A percentile compares a stretch with the other conserved stretches of the same genome.
Conservation (phyloP, 441 rosid genomes). For the Macaranga tanarius region DNA sequence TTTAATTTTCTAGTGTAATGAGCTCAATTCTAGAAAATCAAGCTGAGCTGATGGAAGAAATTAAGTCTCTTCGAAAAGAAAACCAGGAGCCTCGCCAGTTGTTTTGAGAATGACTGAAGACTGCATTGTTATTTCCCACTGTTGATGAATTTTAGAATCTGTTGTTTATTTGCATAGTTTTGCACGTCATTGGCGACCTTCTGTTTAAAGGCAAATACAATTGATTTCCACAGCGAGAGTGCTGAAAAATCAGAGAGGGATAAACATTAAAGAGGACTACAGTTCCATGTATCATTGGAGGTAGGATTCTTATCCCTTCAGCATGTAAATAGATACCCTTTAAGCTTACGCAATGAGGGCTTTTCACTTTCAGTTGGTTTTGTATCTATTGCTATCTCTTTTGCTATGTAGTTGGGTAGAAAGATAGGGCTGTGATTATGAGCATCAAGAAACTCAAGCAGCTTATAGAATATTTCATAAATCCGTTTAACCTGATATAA, state of each 20-base stretch:
- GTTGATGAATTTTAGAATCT: constrained; percentile 13
- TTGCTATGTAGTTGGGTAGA: not conserved
- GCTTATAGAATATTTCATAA: too few relatives aligned
- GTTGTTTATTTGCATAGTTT: not conserved
- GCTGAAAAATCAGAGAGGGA: not conserved
- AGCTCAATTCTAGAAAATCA: constrained; percentile 76
- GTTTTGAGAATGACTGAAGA: constrained; percentile 43
- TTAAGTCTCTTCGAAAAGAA: constrained; percentile 70
- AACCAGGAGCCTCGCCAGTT: constrained; percentile 74
- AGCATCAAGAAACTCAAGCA: too few relatives aligned
- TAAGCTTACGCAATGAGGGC: not conserved
- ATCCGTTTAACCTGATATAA: too few relatives aligned
- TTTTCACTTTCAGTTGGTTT: not conserved
- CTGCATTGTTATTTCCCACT: constrained; percentile 16
- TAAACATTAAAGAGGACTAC: not conserved
- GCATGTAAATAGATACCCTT: constrained; percentile 8
- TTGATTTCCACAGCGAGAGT: not conserved
- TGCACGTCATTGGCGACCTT: too few relatives aligned
- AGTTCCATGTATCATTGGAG: not conserved
- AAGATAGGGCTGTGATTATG: too few relatives aligned
- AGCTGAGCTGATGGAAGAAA: constrained; percentile 77
- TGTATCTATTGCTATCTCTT: not conserved
- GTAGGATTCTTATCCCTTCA: not conserved
- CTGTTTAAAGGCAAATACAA: not conserved
- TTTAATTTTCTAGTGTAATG: constrained; percentile 63